Evolutionary conservation across 805 yeast species (phyloP), one percentile per base, ranked within the genome.

Genomic region (Teunomyces pallodes): DNA sequence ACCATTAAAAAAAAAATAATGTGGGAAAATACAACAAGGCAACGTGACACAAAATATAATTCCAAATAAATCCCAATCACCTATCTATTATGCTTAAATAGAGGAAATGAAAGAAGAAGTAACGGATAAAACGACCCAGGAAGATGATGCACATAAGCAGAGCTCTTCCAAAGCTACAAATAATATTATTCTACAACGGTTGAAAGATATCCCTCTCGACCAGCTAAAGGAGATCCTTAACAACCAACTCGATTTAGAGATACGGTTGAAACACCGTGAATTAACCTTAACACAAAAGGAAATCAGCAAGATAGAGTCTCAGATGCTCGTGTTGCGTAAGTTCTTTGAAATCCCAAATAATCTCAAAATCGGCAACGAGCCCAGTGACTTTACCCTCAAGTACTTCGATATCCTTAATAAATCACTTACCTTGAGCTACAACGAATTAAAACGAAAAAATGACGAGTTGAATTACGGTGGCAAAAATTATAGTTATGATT

Each of bases 211-310:
- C 5, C 55, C 54, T 3, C 38, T 51, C 4, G 48, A 64, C 66
- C 17, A 73, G 64, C 49, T 63, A 62, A 60, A 65, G 53, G 66
- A 65, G 41, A 62, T 70, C 32, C 59, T 74, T 39, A 61, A 68
- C 44, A 68, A 77, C 49, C 82, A 81, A 53, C 66, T 83, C 14
- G 84, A 83, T 58, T 58, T 83, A 40, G 87, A 83, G 54, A 80
- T 83, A 9, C 57, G 84, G 27, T 63, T 84, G 43, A 83, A 81
- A 46, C 85, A 83, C 61, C 74, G 77, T 48, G 87, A 84, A 59
- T 59, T 76, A 40, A 66, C 72, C 33, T 60, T 75, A 16, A 70
- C 82, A 1, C 77, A 80, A 46, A 72, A 74, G 36, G 87, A 83
- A 54, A 70, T 82, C 1, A 73, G 76, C 10, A 80, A 80, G 53